Evolutionary conservation across 2,329 filamentous ascomycete species (phyloP), one percentile per base, ranked within the genome.

Genomic region (Cercospora citrullina): DNA sequence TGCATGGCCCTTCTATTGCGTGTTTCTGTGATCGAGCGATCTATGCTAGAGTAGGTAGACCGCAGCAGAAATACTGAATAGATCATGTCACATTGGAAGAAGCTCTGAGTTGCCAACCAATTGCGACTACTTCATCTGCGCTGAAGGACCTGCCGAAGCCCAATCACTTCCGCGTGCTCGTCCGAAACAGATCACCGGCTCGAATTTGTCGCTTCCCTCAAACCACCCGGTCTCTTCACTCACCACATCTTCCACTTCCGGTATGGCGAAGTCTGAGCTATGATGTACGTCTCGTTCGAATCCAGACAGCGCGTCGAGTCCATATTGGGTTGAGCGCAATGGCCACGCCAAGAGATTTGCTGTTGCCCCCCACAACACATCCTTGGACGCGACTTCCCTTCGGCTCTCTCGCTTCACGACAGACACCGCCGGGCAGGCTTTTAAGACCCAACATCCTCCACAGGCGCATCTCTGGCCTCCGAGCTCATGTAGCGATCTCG

Each of bases 401-500:
- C 45, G 28, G 21, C n/a, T 59, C n/a, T 59, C 23, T 63, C 28
- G 55, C 55, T 36, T 36, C 55, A 59, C 30, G 18, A 33, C 55
- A 59, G 55, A 31, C 39, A 63, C 45, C 36, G n/a, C n/a, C 53
- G 28, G 6, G 28, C 28, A 64, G 61, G 26, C 31, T 67, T 45
- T 42, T 61, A 39, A 39, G 39, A 62, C 42, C 30, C 62, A 55
- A 65, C 66, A 68, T 68, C 62, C 58, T 65, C 61, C 57, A 63
- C 57, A 31, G 48, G 61, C 58, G 66, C 57, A 53, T 45, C 42
- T 58, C 57, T 48, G 36, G 39, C 39, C 55, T 51, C 36, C 18
- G 58, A 67, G 70, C 74, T 66, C 69, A 73, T 74, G 74, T 75
- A 75, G 74, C 70, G 70, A 74, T 72, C 71, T 71, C 69, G 73